Conservation (phyloP, 345 rosid species). For the Carallia pectinifolia region DNA sequence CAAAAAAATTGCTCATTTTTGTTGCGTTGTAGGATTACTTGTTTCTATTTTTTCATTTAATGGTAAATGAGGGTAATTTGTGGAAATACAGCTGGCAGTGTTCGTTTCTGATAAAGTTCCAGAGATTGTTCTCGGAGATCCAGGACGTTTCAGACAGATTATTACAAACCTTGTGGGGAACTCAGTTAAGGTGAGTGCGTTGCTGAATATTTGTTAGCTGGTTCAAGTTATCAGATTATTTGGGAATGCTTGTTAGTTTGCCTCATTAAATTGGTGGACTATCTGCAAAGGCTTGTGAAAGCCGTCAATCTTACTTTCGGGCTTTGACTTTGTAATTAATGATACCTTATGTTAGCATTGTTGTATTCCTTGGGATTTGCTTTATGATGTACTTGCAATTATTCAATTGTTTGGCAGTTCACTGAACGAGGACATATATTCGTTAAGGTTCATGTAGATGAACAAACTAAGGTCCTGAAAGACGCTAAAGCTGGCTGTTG, state of each 20-base stretch:
- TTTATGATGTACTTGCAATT: conserved; percentile 5
- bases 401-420: conserved; percentile 51
- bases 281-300: no score
- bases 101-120: conserved; percentile 92
- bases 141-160: conserved; percentile 95
- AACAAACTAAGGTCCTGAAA: conserved; percentile 40
- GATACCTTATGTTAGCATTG: neutral
- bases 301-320: no score
- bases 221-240: neutral
- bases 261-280: neutral
- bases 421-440: conserved; percentile 94
- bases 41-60: neutral
- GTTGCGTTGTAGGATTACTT: neutral
- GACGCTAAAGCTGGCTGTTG: conserved; percentile 38
- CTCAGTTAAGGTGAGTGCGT: conserved; percentile 78
- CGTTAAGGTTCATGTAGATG: conserved; percentile 81
- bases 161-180: conserved; percentile 95
- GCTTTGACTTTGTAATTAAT: no score
- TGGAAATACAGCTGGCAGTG: conserved; percentile 75
- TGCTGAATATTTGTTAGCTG: conserved; percentile 2
- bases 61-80: neutral
- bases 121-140: conserved; percentile 79
- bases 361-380: conserved; percentile 1
- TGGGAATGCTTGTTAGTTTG: neutral
- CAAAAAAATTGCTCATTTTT: neutral